phyloP scores from a whole-genome alignment of 192 early-diverging fungal species.

The Phlyctochytrium bullatum region DNA sequence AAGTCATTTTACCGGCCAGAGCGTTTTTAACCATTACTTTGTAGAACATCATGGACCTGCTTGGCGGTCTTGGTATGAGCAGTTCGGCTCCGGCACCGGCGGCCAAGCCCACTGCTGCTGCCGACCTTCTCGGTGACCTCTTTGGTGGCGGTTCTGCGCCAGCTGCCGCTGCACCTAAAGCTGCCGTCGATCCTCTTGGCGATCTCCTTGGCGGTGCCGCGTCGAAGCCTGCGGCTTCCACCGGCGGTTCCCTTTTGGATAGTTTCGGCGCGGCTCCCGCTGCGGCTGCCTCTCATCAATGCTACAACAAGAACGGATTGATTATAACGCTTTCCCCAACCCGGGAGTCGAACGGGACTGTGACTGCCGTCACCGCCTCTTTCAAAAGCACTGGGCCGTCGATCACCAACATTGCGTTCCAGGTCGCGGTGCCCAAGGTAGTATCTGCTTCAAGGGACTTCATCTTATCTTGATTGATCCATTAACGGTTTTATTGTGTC shows the following conservation, averaged over 20 bases:
- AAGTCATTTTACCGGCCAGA: conserved; percentile 13
- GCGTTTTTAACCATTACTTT: conserved; percentile 5
- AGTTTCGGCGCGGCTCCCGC: conserved; percentile 1
- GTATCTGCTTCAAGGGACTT: too few relatives aligned
- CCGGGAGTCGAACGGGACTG: conserved; percentile 58
- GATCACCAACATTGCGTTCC: conserved; percentile 70
- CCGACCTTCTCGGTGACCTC: conserved; percentile 53
- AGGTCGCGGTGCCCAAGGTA: conserved; percentile 91
- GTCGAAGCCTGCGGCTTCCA: conserved; percentile 35
- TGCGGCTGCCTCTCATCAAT: conserved; percentile 44
- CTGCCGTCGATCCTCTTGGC: conserved; percentile 41
- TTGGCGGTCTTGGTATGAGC: conserved; percentile 52
- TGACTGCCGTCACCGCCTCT: conserved; percentile 65
- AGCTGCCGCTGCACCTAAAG: conserved; percentile 33
- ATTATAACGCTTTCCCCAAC: conserved; percentile 71
- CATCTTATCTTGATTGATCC: too few relatives aligned
- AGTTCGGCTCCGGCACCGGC: conserved; percentile 2
- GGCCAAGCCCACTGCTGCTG: conserved; percentile 10
- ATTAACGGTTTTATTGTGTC: conserved; percentile 16
- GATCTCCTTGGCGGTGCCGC: conserved; percentile 73
- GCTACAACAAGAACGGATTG: conserved; percentile 79
- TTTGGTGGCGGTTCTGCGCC: conserved; percentile 42
- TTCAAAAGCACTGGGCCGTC: conserved; percentile 66
- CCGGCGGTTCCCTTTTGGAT: conserved; percentile 22
- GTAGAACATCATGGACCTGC: conserved; percentile 58